Evolutionary conservation across 1,284 basidiomycete species (phyloP), one percentile per base, ranked within the genome.

Genomic region (Blastosporella zonata): DNA sequence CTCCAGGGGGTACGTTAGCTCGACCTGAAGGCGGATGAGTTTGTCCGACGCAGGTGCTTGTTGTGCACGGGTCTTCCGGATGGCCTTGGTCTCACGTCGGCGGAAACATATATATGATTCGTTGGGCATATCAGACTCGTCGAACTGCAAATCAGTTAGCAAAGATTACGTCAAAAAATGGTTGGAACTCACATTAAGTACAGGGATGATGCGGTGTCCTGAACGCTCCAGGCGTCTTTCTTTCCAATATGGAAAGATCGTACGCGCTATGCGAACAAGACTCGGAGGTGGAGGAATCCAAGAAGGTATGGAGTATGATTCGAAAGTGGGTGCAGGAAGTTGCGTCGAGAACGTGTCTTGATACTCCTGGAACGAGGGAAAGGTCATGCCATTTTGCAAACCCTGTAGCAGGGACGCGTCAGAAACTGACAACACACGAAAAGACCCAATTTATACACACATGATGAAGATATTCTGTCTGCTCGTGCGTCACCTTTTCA

Each of bases 61-160:
- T 1, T 89, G 89, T 7, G 92, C 87, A 20, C 95, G 85, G 0
- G 96, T 99, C 73, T 99, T 98, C 52, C 96, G 86, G 20, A 93
- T 82, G 10, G 90, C 86, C 65, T 98, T 98, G 66, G 91, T 90
- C 63, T 99, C 96, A 51, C 95, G 86, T 47, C 96, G 81, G 34
- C 97, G 86, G 79, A 99, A 99, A 70, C 97, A 99, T 43, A 98
- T 93, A 58, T 98, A 99, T 0, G 97, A 97, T 63, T 98, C 94
- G 52, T 93, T 94, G 52, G 72, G 70, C 45, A 88, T 84, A 67
- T 97, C 96, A 29, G 88, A 81, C 70, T 98, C 96, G 66, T 99
- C 94, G 56, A 82, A 85, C 90, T 94, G 17, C 53, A 23, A 41
- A 3, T 38, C 18, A 25, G 33, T 37, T n/a, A 31, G 49, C 7